These are phyloP conservation scores for Scytalidium sp. DNA, from an alignment of 2,329 filamentous ascomycete genomes.

Conservation along the genomic window DNA sequence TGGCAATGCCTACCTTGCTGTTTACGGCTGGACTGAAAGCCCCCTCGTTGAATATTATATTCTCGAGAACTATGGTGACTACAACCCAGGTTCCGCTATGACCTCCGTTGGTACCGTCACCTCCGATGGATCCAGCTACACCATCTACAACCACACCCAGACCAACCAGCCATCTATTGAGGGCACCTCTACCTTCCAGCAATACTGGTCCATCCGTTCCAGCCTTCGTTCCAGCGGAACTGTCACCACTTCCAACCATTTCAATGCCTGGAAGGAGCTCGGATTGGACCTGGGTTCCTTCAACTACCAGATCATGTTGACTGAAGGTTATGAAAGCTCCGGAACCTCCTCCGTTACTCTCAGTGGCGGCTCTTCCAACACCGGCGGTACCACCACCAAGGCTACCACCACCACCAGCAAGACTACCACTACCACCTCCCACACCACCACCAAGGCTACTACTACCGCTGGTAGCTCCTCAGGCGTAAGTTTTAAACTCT, in stretches of 20 bases:
- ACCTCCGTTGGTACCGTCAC: conserved; percentile 47
- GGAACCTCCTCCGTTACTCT: conserved; percentile 45
- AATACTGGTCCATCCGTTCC: conserved; percentile 50
- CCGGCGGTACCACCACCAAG: too few species aligned
- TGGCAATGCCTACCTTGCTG: conserved; percentile 44
- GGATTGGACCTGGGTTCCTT: conserved; percentile 42
- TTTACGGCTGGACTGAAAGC: conserved; percentile 55
- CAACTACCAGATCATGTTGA: conserved; percentile 52
- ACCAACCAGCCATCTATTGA: conserved; percentile 2
- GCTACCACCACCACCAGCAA: too few species aligned
- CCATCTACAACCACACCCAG: conserved; percentile 27
- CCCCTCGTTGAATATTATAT: conserved; percentile 58
- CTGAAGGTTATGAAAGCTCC: conserved; percentile 50
- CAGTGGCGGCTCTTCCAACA: too few species aligned
- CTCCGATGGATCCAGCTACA: conserved; percentile 50
- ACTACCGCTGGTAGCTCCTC: too few species aligned
- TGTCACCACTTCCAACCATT: conserved; percentile 46
- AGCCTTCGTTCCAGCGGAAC: conserved; percentile 47
- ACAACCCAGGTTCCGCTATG: conserved; percentile 26
- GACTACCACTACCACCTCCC: too few species aligned
- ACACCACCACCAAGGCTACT: too few species aligned
- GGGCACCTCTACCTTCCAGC: conserved; percentile 46
- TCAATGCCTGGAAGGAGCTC: conserved; percentile 46
- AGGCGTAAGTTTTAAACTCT: too few species aligned
- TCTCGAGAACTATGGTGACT: conserved; percentile 36